Evolutionary conservation across 768 basidiomycete genomes (phyloP).

Genomic region (Amanita inopinata): DNA sequence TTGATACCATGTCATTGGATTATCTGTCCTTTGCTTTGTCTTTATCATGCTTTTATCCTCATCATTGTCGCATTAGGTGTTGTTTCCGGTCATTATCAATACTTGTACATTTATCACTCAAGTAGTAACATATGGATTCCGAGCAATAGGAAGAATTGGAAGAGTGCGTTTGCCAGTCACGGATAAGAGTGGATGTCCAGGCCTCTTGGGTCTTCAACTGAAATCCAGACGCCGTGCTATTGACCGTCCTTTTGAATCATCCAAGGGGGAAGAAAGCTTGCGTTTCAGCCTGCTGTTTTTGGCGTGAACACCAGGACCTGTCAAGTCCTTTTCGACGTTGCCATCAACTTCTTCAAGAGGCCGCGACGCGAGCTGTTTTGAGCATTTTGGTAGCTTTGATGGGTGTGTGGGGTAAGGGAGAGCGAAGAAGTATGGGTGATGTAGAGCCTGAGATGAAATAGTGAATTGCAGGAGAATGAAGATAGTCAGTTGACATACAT

Average conservation of each 20-base stretch:
- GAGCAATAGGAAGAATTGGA: slow-evolving; percentile 2
- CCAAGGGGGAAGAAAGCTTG: slow-evolving; percentile 53
- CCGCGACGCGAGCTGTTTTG: slow-evolving; percentile 31
- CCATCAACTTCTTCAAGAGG: slow-evolving; percentile 75
- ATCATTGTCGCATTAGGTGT: slow-evolving; percentile 7
- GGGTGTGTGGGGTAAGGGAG: slow-evolving; percentile 85
- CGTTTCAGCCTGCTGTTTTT: slow-evolving; percentile 56
- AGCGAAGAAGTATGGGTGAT: slow-evolving; percentile 81
- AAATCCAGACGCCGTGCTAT: slow-evolving; percentile 71
- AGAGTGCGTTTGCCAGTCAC: too few relatives aligned
- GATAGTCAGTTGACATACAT: slow-evolving; percentile 38
- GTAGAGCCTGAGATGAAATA: slow-evolving; percentile 50
- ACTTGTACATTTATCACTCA: slow-evolving; percentile 10
- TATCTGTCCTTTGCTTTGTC: slow-evolving; percentile 13
- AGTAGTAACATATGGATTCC: slow-evolving; percentile 5
- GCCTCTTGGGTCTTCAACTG: too few relatives aligned
- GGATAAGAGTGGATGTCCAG: too few relatives aligned
- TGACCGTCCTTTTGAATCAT: slow-evolving; percentile 39
- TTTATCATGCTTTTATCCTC: not conserved
- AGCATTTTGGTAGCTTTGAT: slow-evolving; percentile 76
- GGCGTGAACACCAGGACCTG: slow-evolving; percentile 45
- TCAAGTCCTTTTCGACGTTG: slow-evolving; percentile 45
- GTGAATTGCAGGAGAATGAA: slow-evolving; percentile 2
- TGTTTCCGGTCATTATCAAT: slow-evolving; percentile 9
- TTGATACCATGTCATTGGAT: slow-evolving; percentile 26